phyloP scores from a whole-genome alignment of 2,329 filamentous ascomycete species.

The Cladophialophora carrionii region DNA sequence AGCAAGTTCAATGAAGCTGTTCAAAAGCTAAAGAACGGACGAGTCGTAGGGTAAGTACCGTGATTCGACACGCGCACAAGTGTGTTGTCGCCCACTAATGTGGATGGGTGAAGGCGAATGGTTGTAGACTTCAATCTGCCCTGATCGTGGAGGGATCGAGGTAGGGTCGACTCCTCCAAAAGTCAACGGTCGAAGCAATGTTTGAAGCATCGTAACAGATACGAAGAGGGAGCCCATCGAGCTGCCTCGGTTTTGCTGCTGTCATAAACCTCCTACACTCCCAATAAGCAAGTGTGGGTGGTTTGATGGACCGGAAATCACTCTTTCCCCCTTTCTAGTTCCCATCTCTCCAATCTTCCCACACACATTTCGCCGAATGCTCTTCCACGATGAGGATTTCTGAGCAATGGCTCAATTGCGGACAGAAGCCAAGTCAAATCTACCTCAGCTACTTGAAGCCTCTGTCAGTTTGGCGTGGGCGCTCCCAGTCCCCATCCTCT shows the following conservation, averaged over 20 bases:
- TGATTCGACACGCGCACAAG: neutral
- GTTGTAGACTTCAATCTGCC: conserved; percentile 38
- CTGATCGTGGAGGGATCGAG: conserved; percentile 11
- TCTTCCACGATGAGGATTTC: neutral
- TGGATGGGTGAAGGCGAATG: conserved; percentile 28
- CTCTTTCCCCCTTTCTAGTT: neutral
- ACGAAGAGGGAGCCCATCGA: conserved; percentile 4
- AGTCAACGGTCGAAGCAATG: neutral
- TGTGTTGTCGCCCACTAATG: conserved; percentile 8
- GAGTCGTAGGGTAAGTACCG: conserved; percentile 35
- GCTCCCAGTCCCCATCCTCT: too few species aligned
- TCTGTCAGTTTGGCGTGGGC: neutral
- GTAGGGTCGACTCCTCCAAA: neutral
- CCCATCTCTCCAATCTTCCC: neutral
- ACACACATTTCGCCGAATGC: conserved; percentile 2
- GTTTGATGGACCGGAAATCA: neutral
- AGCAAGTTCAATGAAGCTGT: conserved; percentile 35
- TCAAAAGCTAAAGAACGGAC: conserved; percentile 37
- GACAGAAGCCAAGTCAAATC: neutral
- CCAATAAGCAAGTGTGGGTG: neutral
- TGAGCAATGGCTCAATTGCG: neutral
- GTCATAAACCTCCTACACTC: neutral
- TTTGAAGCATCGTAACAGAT: conserved; percentile 3
- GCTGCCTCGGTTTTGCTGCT: neutral
- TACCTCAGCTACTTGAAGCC: conserved; percentile 5